phyloP scores from a whole-genome alignment of 768 basidiomycete species.

The Naematelia aurantialba region DNA sequence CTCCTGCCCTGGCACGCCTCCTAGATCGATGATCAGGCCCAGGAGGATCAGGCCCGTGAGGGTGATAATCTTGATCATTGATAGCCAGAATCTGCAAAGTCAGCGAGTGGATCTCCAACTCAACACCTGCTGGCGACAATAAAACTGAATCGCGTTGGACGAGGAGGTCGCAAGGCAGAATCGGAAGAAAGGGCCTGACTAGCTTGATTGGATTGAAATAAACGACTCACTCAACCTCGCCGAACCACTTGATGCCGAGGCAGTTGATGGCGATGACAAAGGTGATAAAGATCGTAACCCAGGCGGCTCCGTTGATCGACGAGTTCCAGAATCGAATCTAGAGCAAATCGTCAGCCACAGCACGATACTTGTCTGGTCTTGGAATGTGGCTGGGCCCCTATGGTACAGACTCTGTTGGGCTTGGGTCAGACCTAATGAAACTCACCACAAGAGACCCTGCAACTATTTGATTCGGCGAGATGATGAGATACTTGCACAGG shows the following conservation, averaged over 20 bases:
- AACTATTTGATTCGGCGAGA: slow-evolving; percentile 49
- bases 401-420: background rate
- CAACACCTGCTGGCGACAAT: background rate
- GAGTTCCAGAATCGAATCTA: slow-evolving; percentile 31
- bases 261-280: slow-evolving; percentile 36
- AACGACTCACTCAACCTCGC: slow-evolving; percentile 33
- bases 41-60: slow-evolving; percentile 50
- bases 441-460: slow-evolving; percentile 32
- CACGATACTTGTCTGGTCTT: too few relatives aligned
- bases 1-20: slow-evolving; percentile 59
- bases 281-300: slow-evolving; percentile 33
- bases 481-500: slow-evolving; percentile 50
- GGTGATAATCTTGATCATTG: slow-evolving; percentile 46
- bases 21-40: slow-evolving; percentile 55
- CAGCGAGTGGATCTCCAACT: background rate
- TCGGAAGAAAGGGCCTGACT: background rate
- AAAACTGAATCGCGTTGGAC: slow-evolving; percentile 1
- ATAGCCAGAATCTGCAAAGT: slow-evolving; percentile 40
- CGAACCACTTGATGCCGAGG: slow-evolving; percentile 42
- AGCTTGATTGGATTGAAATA: background rate
- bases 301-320: slow-evolving; percentile 21
- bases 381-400: slow-evolving; percentile 4
- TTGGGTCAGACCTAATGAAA: background rate
- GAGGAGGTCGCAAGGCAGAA: background rate
- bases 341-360: too few relatives aligned